These are phyloP conservation scores for Lipomyces mesembrius DNA, from an alignment of 805 yeast species.

Conservation along the genomic window DNA sequence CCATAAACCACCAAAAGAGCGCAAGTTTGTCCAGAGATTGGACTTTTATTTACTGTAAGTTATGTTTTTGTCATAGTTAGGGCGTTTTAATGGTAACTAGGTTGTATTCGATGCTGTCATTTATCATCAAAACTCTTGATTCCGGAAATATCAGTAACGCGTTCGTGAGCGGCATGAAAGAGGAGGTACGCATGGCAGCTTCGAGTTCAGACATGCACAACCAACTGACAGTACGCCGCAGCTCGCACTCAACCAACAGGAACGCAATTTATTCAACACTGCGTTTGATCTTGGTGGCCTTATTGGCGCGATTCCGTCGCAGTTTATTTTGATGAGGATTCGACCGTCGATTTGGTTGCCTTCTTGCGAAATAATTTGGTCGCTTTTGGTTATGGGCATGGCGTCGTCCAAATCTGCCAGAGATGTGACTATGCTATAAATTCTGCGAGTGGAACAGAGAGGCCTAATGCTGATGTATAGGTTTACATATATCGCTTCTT, in stretches of 20 bases:
- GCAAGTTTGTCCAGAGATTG: slow-evolving; percentile 16
- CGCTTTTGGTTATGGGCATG: slow-evolving; percentile 37
- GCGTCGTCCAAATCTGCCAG: slow-evolving; percentile 39
- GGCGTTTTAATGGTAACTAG: neutral
- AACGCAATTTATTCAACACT: slow-evolving; percentile 39
- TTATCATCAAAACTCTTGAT: slow-evolving; percentile 57
- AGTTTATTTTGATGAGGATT: slow-evolving; percentile 41
- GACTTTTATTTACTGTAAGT: slow-evolving; percentile 17
- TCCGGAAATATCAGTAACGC: slow-evolving; percentile 58
- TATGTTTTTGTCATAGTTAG: neutral
- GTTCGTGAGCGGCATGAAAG: slow-evolving; percentile 51
- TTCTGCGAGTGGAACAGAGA: neutral
- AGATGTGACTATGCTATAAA: slow-evolving; percentile 1
- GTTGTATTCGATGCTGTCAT: slow-evolving; percentile 17
- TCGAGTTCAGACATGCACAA: neutral
- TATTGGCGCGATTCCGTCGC: slow-evolving; percentile 45
- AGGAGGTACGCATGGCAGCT: slow-evolving; percentile 36
- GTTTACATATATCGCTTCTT: slow-evolving; percentile 43
- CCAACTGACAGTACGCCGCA: neutral
- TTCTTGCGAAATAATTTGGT: slow-evolving; percentile 41
- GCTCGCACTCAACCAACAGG: slow-evolving; percentile 39
- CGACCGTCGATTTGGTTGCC: slow-evolving; percentile 42
- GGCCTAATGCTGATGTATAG: slow-evolving; percentile 23
- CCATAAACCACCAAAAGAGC: slow-evolving; percentile 16
- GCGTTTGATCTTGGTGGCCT: slow-evolving; percentile 42